Percentiles rank a stretch among this genome's conserved stretches.
Evolutionary conservation across 2,329 filamentous ascomycete genomes (phyloP).

Genomic region (Domatiomyces catenatus): DNA sequence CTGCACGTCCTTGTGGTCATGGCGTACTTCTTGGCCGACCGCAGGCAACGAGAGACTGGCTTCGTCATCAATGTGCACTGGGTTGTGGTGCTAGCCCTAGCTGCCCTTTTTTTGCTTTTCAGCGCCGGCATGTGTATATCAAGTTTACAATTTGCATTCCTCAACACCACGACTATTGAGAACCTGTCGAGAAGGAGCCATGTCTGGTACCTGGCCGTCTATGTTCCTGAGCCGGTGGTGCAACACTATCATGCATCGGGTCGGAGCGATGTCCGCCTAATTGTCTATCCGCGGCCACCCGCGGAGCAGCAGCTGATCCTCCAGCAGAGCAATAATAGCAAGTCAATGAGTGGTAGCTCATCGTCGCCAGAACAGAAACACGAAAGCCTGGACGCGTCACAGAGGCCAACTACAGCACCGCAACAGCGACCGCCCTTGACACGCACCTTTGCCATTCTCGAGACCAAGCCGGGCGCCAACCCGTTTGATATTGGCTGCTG

Average conservation of each 20-base stretch:
- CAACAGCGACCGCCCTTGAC: slow-evolving; percentile 25
- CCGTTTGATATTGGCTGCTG: slow-evolving; percentile 64
- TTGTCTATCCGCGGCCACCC: slow-evolving; percentile 26
- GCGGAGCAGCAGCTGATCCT: slow-evolving; percentile 13
- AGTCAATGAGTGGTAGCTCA: neutral
- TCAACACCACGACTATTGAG: slow-evolving; percentile 77
- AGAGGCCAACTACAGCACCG: slow-evolving; percentile 11
- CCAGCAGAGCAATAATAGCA: slow-evolving; percentile 1
- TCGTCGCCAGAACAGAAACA: neutral
- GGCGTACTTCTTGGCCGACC: slow-evolving; percentile 47
- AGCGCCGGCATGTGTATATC: slow-evolving; percentile 59
- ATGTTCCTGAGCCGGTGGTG: slow-evolving; percentile 39
- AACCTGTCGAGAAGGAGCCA: slow-evolving; percentile 46
- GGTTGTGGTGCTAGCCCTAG: slow-evolving; percentile 51
- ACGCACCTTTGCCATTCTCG: slow-evolving; percentile 64
- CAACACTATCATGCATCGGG: slow-evolving; percentile 22
- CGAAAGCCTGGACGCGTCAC: neutral
- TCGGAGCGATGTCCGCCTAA: slow-evolving; percentile 20
- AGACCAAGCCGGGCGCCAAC: slow-evolving; percentile 59
- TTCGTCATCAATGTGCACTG: slow-evolving; percentile 41
- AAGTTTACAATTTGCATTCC: slow-evolving; percentile 51
- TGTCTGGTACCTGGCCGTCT: slow-evolving; percentile 59
- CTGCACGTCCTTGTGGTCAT: slow-evolving; percentile 47
- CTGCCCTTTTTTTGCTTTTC: slow-evolving; percentile 65
- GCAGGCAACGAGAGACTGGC: slow-evolving; percentile 23